These are phyloP conservation scores for Periglandula ipomoeae DNA, from an alignment of 2,329 filamentous ascomycete species.

Conservation along the genomic window DNA sequence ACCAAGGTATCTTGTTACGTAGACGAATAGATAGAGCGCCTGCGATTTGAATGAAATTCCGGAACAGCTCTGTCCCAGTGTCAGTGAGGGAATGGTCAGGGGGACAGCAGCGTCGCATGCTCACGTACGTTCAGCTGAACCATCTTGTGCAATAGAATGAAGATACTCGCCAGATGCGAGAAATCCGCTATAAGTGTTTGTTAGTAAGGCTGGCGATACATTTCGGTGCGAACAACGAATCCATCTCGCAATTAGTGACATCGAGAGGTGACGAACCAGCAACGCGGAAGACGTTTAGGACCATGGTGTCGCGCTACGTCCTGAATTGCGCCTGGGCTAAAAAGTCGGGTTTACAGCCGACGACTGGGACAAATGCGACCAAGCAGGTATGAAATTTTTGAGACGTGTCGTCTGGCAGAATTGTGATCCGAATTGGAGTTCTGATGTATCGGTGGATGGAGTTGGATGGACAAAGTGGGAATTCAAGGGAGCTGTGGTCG, in stretches of 20 bases:
- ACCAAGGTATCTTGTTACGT: slow-evolving; percentile 88
- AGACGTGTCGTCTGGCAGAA: too few relatives aligned
- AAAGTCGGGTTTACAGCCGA: not conserved
- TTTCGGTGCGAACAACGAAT: slow-evolving; percentile 11
- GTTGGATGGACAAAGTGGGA: not conserved
- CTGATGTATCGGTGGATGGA: not conserved
- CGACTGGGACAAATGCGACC: too few relatives aligned
- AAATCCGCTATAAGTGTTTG: slow-evolving; percentile 64
- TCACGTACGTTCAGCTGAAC: slow-evolving; percentile 69
- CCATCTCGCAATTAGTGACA: not conserved
- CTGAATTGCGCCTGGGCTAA: not conserved
- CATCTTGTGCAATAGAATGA: slow-evolving; percentile 97
- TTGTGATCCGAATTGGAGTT: too few relatives aligned
- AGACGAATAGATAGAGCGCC: slow-evolving; percentile 88
- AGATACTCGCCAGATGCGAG: slow-evolving; percentile 87
- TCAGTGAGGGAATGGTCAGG: not conserved
- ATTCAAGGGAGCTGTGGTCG: slow-evolving; percentile 2
- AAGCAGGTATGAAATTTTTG: too few relatives aligned
- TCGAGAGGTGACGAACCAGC: slow-evolving; percentile 32
- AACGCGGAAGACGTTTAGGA: slow-evolving; percentile 50
- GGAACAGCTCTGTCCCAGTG: slow-evolving; percentile 66
- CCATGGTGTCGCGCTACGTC: slow-evolving; percentile 24
- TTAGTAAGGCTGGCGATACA: slow-evolving; percentile 10
- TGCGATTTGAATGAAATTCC: slow-evolving; percentile 99
- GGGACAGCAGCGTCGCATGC: slow-evolving; percentile 9